phyloP scores from a whole-genome alignment of 2,329 filamentous ascomycete genomes.

The Chrysoporthe deuterocubensis region DNA sequence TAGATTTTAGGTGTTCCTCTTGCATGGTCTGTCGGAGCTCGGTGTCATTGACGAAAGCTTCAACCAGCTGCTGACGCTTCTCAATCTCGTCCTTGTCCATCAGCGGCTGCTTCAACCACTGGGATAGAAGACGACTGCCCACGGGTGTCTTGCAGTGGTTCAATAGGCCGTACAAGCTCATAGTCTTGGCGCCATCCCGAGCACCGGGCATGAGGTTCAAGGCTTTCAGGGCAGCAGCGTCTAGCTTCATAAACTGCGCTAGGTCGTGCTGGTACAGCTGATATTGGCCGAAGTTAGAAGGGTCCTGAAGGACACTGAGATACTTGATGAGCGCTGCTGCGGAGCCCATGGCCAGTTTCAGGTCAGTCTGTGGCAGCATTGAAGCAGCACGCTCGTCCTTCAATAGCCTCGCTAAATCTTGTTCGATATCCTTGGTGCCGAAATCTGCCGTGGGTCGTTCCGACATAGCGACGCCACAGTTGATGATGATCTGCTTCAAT shows the following conservation, averaged over 20 bases:
- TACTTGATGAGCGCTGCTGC: constrained; percentile 95
- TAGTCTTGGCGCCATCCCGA: constrained; percentile 92
- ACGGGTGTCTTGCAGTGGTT: constrained; percentile 98
- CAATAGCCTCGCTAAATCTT: constrained; percentile 84
- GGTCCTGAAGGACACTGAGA: constrained; percentile 84
- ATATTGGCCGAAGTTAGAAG: constrained; percentile 95
- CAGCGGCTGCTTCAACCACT: constrained; percentile 97
- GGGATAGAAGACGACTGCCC: constrained; percentile 84
- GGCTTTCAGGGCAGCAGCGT: constrained; percentile 90
- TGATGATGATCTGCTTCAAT: constrained; percentile 85
- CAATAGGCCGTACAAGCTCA: constrained; percentile 92
- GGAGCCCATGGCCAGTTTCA: constrained; percentile 95
- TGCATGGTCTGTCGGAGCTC: constrained; percentile 95
- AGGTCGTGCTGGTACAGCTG: constrained; percentile 97
- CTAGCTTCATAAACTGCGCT: constrained; percentile 97
- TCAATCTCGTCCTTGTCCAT: constrained; percentile 92
- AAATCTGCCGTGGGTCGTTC: constrained; percentile 81
- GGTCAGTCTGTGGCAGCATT: constrained; percentile 83
- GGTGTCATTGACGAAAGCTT: constrained; percentile 91
- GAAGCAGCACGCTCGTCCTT: constrained; percentile 82
- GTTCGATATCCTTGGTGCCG: constrained; percentile 88
- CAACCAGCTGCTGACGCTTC: constrained; percentile 88
- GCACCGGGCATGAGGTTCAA: constrained; percentile 97
- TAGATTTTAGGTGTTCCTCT: constrained; percentile 89
- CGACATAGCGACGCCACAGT: constrained; percentile 86